Base-by-base conservation (phyloP, 208 protist genomes). In the Leishmania martiniquensis region DNA sequence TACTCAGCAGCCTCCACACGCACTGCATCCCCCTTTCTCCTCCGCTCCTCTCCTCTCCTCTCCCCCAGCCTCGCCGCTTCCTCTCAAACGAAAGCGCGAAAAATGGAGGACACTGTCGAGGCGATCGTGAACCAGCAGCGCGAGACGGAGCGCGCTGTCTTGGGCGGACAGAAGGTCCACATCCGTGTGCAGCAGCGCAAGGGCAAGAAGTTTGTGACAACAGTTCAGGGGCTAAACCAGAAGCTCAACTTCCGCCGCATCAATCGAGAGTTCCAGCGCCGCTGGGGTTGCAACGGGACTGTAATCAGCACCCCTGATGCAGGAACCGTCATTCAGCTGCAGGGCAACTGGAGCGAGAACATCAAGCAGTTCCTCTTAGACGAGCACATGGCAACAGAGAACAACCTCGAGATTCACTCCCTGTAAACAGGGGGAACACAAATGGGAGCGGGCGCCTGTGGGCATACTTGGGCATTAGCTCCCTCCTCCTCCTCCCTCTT, bases 181-280 rank as follows among this genome's bases (percentile, higher is more conserved):
- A 99, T 99, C 80, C 95, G 98, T 85, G 97, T 99, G 51, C 98
- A 99, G 87, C 96, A 99, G 93, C 90, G 98, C 73, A 99, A 90
- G 74, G 98, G 98, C 25, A 94, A 97, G 62, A 99, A 99, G 85
- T 95, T 87, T 57, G 87, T 99, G 59, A 99, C 98, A 1, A 99
- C 97, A 0, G 91, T 99, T 44, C 96, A 99, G 77, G 97, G 97
- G 5, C 89, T 99, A n/a, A 87, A 97, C 82, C 81, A 80, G 66
- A 85, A 93, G 32, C 81, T 99, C n/a, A 97, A 99, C 84, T 96
- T 99, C 54, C 91, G 96, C 66, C 98, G 93, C 77, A 92, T 99
- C 76, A 95, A 89, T 82, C 93, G 93, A 67, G 88, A 93, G 78
- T 97, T 97, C 59, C 89, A 95, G 80, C 88, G 96, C 79, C 80